Evolutionary conservation across 495 filamentous ascomycete species (phyloP).

Genomic region (Neurospora sp.): DNA sequence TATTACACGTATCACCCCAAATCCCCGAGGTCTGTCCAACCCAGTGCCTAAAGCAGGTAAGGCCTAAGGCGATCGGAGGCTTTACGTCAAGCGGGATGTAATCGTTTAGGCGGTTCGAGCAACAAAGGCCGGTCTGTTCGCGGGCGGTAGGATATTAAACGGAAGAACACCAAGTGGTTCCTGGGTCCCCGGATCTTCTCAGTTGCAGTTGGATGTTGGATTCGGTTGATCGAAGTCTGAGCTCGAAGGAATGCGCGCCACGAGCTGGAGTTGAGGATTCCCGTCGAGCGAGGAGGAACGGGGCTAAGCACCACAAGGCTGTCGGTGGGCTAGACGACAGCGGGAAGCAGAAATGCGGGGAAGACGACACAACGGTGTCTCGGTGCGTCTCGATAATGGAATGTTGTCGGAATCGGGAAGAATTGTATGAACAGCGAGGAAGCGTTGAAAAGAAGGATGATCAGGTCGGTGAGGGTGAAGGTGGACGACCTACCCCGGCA

Average conservation of each 20-base stretch:
- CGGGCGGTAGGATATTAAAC: not conserved
- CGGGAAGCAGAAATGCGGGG: not conserved
- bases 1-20: not conserved
- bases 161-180: not conserved
- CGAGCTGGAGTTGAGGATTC: not conserved
- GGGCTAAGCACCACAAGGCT: not conserved
- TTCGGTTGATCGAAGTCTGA: not conserved
- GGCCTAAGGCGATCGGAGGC: not conserved
- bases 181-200: not conserved
- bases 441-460: not conserved
- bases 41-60: not conserved
- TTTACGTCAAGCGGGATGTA: not conserved
- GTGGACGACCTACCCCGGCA: not conserved
- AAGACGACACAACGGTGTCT: not conserved
- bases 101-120: not conserved
- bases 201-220: not conserved
- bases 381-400: not conserved
- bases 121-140: not conserved
- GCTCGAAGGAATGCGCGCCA: not conserved
- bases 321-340: not conserved
- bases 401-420: not conserved
- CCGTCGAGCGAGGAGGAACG: not conserved
- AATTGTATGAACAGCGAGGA: not conserved
- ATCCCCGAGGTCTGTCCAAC: not conserved
- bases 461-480: not conserved